phyloP scores from a whole-genome alignment of 331 rosid genomes.

The Acacia pycnantha region DNA sequence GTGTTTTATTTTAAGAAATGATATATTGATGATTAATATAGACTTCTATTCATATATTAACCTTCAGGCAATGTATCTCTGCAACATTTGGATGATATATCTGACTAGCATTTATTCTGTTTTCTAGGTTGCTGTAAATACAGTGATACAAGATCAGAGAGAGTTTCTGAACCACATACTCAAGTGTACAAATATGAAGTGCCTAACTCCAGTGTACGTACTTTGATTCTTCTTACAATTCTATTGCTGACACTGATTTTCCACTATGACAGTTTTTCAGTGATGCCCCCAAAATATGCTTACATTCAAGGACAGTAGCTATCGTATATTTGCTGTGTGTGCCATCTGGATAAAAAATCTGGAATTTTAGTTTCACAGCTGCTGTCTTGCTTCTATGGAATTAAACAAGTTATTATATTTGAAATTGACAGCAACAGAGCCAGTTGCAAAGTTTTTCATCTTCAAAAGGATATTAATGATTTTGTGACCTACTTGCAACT shows the following conservation, averaged over 20 bases:
- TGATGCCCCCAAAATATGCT: not conserved
- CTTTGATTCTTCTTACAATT: not conserved
- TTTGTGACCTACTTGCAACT: not conserved
- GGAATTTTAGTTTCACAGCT: not conserved
- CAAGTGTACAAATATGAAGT: slow-evolving; percentile 97
- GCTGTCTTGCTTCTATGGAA: not conserved
- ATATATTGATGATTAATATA: not conserved
- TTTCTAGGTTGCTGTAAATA: slow-evolving; percentile 88
- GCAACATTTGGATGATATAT: slow-evolving; percentile 9
- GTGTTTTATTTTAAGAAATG: not conserved
- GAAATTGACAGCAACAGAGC: not conserved
- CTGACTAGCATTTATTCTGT: slow-evolving; percentile 10
- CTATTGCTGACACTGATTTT: slow-evolving; percentile 5
- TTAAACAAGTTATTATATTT: not conserved
- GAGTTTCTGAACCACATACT: slow-evolving; percentile 84
- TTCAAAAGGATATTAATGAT: not conserved
- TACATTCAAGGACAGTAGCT: not conserved
- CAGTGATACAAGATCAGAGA: slow-evolving; percentile 83
- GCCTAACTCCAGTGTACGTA: slow-evolving; percentile 93
- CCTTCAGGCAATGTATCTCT: slow-evolving; percentile 11
- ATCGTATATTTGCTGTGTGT: not conserved
- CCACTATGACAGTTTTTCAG: not conserved
- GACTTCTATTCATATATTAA: not conserved
- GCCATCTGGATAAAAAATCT: not conserved
- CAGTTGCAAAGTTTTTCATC: not conserved